Percentiles rank a stretch among this genome's conserved stretches.
Conservation (phyloP, 2,329 filamentous ascomycete species). For the Saccharata proteae region DNA sequence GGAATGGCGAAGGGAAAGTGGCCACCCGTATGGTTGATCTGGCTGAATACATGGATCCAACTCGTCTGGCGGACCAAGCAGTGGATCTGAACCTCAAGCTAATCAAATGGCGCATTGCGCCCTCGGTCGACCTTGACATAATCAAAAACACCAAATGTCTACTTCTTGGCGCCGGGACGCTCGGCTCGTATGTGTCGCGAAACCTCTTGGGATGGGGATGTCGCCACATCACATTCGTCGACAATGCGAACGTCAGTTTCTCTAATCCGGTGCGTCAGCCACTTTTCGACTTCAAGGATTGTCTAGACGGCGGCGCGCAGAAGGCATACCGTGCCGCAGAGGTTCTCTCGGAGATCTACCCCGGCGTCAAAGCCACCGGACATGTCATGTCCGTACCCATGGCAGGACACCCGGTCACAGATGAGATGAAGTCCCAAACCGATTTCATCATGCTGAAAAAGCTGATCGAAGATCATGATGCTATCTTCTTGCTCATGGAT, state of each 20-base stretch:
- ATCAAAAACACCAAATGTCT: slow-evolving; percentile 88
- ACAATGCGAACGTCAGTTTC: slow-evolving; percentile 86
- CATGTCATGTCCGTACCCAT: slow-evolving; percentile 83
- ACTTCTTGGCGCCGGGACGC: slow-evolving; percentile 79
- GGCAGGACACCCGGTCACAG: slow-evolving; percentile 78
- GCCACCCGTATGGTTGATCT: slow-evolving; percentile 68
- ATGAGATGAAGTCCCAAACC: slow-evolving; percentile 54
- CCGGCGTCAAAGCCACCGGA: slow-evolving; percentile 71
- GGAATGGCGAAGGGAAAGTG: slow-evolving; percentile 66
- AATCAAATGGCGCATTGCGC: slow-evolving; percentile 97
- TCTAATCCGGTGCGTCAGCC: slow-evolving; percentile 95
- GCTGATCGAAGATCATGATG: slow-evolving; percentile 77
- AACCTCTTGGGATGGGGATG: slow-evolving; percentile 95
- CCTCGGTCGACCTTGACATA: slow-evolving; percentile 70
- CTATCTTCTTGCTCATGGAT: slow-evolving; percentile 93
- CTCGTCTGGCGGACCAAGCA: slow-evolving; percentile 76
- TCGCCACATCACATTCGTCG: slow-evolving; percentile 86
- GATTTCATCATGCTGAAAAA: slow-evolving; percentile 66
- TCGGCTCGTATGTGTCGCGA: slow-evolving; percentile 86
- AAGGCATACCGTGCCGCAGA: slow-evolving; percentile 76
- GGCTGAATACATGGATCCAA: slow-evolving; percentile 86
- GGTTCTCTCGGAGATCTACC: slow-evolving; percentile 75
- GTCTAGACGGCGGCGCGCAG: slow-evolving; percentile 66
- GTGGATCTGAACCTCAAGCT: slow-evolving; percentile 94
- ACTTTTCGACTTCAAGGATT: slow-evolving; percentile 82